Evolutionary conservation across 202 grass and related monocot species (phyloP), one percentile per base, ranked within the genome.

Genomic region (Eragrostis tef): DNA sequence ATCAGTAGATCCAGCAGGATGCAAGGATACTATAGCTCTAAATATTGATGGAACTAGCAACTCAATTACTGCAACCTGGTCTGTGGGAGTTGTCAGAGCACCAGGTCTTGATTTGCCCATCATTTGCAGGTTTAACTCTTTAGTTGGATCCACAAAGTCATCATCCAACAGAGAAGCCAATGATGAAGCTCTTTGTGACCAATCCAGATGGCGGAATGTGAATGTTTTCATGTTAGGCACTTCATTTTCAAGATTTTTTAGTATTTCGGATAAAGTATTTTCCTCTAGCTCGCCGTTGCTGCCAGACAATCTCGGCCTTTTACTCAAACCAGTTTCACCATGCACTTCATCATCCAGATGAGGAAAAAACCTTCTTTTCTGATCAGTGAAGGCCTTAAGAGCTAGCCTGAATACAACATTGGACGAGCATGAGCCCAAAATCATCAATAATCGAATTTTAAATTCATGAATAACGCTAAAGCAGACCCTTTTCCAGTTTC

Each of bases 351-450:
- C 94, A 88, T 93, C 96, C 68, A 99, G 86, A 54, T 96, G 96
- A 89, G 93, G 93, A 75, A 99, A 99, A 65, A 96, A 99, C 65
- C 87, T 88, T 83, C 87, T 91, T 78, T 99, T 99, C 85, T 96
- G 96, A 61, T 99, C 91, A 65, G 85, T 99, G 81, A 99, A 99
- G 79, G 96, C 93, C 74, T 96, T 99, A 46, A 99, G 85, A 81
- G 93, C 91, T 87, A 99, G 92, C 88, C 96, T 99, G 85, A 71
- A 88, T 93, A 88, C 65, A 77, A 34, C 25, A 78, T 41, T 11
- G 44, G 48, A 50, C 67, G 43, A 69, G 24, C 61, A 89, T 52
- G 5, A 85, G 51, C 25, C 63, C 44, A 71, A 73, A 68, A 67
- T 25, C 19, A 14, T 53, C 16, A 82, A 67, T 17, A 62, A 34